Base-by-base conservation (phyloP, 345 rosid species). In the Corchorus olitorius region DNA sequence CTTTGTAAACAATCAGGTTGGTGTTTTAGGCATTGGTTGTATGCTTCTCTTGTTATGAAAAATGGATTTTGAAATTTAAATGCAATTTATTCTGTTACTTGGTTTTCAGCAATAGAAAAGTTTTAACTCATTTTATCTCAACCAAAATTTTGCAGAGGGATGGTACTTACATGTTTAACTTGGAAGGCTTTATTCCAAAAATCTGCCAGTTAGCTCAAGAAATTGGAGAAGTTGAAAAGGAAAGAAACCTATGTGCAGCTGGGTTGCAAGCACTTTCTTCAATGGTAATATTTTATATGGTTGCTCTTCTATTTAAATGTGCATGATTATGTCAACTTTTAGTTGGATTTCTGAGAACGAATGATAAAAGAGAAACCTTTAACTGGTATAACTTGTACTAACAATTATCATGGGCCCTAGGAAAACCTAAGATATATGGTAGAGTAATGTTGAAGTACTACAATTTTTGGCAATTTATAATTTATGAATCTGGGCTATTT, bases 1-100 rank as follows among this genome's bases (percentile, higher is more conserved):
- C 82, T 97, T 97, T 80, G 87, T 92, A 83, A 94, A 87, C 86
- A 94, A 89, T 81, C 99, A 94, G 98, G 97, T 97, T 66, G 74
- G 85, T 81, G 70, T 62, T 59, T 65, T 76, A 59, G 53, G 73
- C 61, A 50, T 33, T 52, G 9, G 20, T 64, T 35, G 34, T 52
- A 54, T 80, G 35, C 17, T 50, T 59, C 62, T 65, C 8, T 33
- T 37, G 35, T 50, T 13, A 33, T 59, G n/a, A 50, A 63, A 48
- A 67, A 63, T 15, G 45, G 8, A 22, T 69, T 46, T 75, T 22
- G 20, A 27, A n/a, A 62, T 67, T 41, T 70, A 39, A 34, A 22
- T 55, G 58, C 35, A 56, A 76, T 69, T 81, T 39, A 13, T 43
- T 60, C 14, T 68, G 65, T 61, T 72, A 56, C 72, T 52, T 49